Evolutionary conservation across 257 asterid genomes (phyloP).

Genomic region (Nicotiana attenuata): DNA sequence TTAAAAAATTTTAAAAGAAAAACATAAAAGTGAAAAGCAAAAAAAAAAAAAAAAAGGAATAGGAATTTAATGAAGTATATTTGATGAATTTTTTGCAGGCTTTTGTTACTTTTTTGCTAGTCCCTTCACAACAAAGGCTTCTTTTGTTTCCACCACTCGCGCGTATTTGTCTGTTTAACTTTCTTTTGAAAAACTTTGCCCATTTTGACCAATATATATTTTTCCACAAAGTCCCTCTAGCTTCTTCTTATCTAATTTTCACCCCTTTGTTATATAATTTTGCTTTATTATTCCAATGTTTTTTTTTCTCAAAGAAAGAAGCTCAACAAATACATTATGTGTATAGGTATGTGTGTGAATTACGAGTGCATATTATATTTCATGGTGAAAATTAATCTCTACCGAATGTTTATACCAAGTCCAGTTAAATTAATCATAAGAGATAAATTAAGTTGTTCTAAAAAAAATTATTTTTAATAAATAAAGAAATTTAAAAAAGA

Average conservation of each 20-base stretch:
- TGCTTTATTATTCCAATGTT: too few relatives aligned
- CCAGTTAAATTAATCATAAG: too few relatives aligned
- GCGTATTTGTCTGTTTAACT: constrained; percentile 17
- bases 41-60: not conserved
- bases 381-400: too few relatives aligned
- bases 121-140: constrained; percentile 19
- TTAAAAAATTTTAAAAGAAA: not conserved
- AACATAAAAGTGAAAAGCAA: not conserved
- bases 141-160: constrained; percentile 27
- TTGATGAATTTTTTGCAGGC: constrained; percentile 9
- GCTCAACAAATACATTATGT: too few relatives aligned
- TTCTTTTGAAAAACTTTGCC: not conserved
- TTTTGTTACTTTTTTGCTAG: constrained; percentile 18
- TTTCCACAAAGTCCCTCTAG: not conserved
- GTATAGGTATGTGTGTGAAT: too few relatives aligned
- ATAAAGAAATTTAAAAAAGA: too few relatives aligned
- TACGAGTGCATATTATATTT: too few relatives aligned
- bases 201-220: not conserved
- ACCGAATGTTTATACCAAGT: too few relatives aligned
- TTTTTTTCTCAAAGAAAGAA: too few relatives aligned
- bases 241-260: not conserved
- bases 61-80: constrained; percentile 1
- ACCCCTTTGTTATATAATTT: too few relatives aligned
- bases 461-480: too few relatives aligned
- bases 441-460: too few relatives aligned